phyloP scores from a whole-genome alignment of 1,284 basidiomycete species.

The Leccinum olivaceoglutinosum region DNA sequence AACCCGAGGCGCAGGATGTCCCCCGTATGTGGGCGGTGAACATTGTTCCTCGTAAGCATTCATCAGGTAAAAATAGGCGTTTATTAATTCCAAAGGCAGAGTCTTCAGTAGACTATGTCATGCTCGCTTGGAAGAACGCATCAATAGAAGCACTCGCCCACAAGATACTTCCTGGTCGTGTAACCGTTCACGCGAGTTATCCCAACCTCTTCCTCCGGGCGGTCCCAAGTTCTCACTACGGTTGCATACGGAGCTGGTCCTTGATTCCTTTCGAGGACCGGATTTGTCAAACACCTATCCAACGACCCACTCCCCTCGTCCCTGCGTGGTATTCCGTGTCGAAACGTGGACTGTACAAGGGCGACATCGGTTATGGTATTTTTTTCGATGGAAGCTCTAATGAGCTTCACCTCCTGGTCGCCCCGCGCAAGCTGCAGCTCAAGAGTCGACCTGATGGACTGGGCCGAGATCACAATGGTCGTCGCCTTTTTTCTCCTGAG shows the following conservation, averaged over 20 bases:
- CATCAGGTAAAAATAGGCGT: background rate
- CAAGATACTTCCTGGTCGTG: background rate
- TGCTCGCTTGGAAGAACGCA: background rate
- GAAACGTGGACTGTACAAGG: background rate
- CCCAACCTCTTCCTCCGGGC: background rate
- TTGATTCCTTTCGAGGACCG: background rate
- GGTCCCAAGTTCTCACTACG: background rate
- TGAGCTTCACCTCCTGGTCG: background rate
- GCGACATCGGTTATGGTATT: background rate
- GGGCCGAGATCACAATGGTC: background rate
- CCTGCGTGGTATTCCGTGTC: background rate
- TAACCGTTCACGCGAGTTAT: background rate
- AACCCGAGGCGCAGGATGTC: background rate
- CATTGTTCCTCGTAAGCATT: background rate
- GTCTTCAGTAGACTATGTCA: background rate
- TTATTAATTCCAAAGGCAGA: background rate
- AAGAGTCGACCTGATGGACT: background rate
- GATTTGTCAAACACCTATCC: background rate
- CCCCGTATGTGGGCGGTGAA: background rate
- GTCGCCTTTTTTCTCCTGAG: background rate
- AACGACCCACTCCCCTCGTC: background rate
- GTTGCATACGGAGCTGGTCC: background rate
- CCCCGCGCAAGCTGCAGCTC: background rate
- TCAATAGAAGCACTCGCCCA: background rate
- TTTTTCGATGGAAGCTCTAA: background rate